Percentiles rank a stretch among this genome's conserved stretches.
phyloP scores from a whole-genome alignment of 2,329 filamentous ascomycete genomes.

The Claviceps africana region DNA sequence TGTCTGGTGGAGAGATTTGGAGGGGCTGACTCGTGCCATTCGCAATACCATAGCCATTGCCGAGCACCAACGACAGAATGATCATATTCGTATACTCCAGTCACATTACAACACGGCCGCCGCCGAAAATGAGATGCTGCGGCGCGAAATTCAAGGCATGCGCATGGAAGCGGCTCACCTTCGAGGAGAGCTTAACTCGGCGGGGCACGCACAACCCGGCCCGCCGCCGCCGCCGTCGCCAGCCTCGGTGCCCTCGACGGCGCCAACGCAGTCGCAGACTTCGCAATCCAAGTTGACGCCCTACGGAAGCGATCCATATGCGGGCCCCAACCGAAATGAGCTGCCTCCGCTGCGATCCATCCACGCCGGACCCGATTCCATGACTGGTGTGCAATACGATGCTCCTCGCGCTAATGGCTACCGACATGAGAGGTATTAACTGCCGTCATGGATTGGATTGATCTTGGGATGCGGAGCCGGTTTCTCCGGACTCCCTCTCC shows the following conservation, averaged over 20 bases:
- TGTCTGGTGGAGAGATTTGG: no score
- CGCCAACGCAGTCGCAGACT: conserved; percentile 7
- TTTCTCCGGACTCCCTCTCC: no score
- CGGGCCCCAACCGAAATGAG: conserved; percentile 28
- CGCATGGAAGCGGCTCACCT: conserved; percentile 36
- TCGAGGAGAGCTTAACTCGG: conserved; percentile 20
- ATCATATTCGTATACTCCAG: conserved; percentile 32
- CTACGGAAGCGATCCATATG: conserved; percentile 19
- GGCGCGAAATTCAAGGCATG: conserved; percentile 33
- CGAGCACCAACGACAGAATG: conserved; percentile 43
- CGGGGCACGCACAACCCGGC: conserved; percentile 11
- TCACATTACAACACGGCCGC: conserved; percentile 27
- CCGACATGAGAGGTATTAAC: conserved; percentile 25
- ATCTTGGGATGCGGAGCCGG: no score
- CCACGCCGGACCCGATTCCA: conserved; percentile 40
- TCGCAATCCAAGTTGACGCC: conserved; percentile 4
- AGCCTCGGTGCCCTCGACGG: conserved; percentile 9
- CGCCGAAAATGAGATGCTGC: conserved; percentile 32
- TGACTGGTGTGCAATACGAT: conserved; percentile 54
- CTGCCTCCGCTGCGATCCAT: conserved; percentile 44
- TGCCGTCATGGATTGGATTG: neutral
- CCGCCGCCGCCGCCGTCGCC: conserved; percentile 15
- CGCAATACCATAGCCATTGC: conserved; percentile 34
- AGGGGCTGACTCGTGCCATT: neutral
- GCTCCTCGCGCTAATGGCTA: conserved; percentile 32